Evolutionary conservation across 2,329 filamentous ascomycete genomes (phyloP).

Genomic region (Diplodia scrobiculata): DNA sequence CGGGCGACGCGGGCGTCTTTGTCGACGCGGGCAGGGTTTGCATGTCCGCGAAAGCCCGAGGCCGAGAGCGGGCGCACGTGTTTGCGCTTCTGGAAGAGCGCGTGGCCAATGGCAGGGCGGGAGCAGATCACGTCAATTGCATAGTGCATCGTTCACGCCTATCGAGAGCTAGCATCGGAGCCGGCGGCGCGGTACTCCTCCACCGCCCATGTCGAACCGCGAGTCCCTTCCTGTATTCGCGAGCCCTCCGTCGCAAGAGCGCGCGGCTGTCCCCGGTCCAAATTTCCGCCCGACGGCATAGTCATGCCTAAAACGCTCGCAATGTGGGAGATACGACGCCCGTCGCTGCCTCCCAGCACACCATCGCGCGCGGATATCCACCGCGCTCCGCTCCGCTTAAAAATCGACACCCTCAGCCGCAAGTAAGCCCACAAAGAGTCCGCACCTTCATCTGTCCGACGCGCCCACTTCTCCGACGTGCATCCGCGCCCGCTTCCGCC

Average conservation of each 20-base stretch:
- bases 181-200: background rate
- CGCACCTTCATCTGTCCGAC: background rate
- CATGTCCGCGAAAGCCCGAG: background rate
- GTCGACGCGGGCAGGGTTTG: background rate
- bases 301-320: background rate
- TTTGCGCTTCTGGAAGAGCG: conserved; percentile 9
- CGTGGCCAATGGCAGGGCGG: background rate
- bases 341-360: conserved; percentile 2
- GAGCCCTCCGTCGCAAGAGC: conserved; percentile 1
- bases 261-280: conserved; percentile 4
- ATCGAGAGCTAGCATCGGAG: conserved; percentile 7
- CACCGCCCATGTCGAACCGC: conserved; percentile 12
- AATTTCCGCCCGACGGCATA: background rate
- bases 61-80: conserved; percentile 10
- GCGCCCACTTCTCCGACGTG: background rate
- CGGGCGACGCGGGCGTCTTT: background rate
- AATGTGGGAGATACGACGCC: conserved; percentile 16
- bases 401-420: conserved; percentile 9
- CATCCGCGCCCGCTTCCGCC: background rate
- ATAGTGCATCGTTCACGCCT: conserved; percentile 24
- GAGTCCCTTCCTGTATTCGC: conserved; percentile 15
- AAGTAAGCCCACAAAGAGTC: background rate
- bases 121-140: conserved; percentile 21
- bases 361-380: conserved; percentile 9
- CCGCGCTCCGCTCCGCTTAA: conserved; percentile 21